Base-by-base conservation (phyloP, 257 asterid species). In the Lithospermum erythrorhizon region DNA sequence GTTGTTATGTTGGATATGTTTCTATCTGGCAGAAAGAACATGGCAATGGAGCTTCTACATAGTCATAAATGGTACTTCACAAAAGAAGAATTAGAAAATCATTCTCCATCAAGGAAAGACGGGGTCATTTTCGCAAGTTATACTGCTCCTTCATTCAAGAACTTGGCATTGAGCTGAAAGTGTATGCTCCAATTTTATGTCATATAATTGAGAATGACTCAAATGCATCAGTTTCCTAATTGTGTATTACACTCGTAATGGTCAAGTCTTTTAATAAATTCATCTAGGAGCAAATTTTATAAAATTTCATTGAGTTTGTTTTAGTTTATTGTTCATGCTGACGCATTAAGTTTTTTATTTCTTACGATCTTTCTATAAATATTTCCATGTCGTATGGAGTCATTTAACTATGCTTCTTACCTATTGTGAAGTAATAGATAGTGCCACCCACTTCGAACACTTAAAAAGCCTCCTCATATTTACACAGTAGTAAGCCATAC, bases 31-130 rank as follows among this genome's bases (percentile, higher is more conserved):
- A 35, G 21, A 63, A 74, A 65, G 75, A 71, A 70, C 67, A 74
- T 80, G 87, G 76, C 77, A 58, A 73, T 68, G 49, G 49, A 56
- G 58, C 72, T 65, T 73, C 52, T 60, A 30, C 61, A 53, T 47
- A 69, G 21, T 30, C 75, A 68, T 22, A 73, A 72, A 67, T 83
- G 84, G 82, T 78, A 78, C 70, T 78, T 83, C 76, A 67, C 79
- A 45, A 76, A 58, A 69, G 79, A 83, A 68, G 86, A 83, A 72
- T 71, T 83, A 53, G 81, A 83, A 47, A 60, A 65, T 24, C 62
- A 61, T 67, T 78, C 90, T 41, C 87, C 90, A 21, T 83, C 90
- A 25, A 74, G 84, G 74, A 83, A 72, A 69, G 90, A 80, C 64
- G 90, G 87, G 61, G 74, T 83, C 59, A 62, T 61, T 73, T 76